Base-by-base conservation (phyloP, 2,329 filamentous ascomycete species). In the Aaosphaeria arxii region DNA sequence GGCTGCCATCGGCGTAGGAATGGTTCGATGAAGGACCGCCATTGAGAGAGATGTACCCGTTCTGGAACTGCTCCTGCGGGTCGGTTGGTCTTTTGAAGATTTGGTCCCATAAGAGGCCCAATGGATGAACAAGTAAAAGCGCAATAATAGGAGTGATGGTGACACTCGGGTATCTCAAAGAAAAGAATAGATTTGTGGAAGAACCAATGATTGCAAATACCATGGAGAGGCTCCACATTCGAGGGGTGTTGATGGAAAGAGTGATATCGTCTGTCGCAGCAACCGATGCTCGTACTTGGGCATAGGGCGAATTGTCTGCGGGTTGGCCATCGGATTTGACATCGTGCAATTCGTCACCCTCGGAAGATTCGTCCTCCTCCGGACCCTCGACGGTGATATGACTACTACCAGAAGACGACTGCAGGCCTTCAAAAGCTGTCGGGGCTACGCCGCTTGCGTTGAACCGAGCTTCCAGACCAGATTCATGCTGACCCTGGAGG, bases 141-240 rank as follows among this genome's bases (percentile, higher is more conserved):
- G 89, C 89, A 74, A 95, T 95, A 56, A 95, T 88, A 36, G 89
- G 89, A 24, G 89, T 92, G 63, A 95, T 92, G 51, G 88, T 87
- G 67, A 95, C 89, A 69, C 89, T 94, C 30, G 90, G 90, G 77
- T 94, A 95, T 80, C 90, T 82, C 66, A 95, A 76, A 33, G 89
- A 91, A 75, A 95, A 95, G 74, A 95, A 94, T 38, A 95, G 74
- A 69, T 94, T 94, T 24, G 88, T 90, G 2, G 87, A 88, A 42
- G 89, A 92, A 52, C 89, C 89, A 36, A 91, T 80, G 35, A 94
- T 78, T 6, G 89, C 86, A 68, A 94, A 94, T 7, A 94, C 64
- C 33, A 89, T 78, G n/a, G 88, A 90, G 13, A 94, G 70, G 31
- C 78, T 78, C 89, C 89, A 94, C 89, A 94, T 94, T 46, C 89